Evolutionary conservation across 495 filamentous ascomycete species (phyloP), one percentile per base, ranked within the genome.

Genomic region (Clohesyomyces aquaticus): DNA sequence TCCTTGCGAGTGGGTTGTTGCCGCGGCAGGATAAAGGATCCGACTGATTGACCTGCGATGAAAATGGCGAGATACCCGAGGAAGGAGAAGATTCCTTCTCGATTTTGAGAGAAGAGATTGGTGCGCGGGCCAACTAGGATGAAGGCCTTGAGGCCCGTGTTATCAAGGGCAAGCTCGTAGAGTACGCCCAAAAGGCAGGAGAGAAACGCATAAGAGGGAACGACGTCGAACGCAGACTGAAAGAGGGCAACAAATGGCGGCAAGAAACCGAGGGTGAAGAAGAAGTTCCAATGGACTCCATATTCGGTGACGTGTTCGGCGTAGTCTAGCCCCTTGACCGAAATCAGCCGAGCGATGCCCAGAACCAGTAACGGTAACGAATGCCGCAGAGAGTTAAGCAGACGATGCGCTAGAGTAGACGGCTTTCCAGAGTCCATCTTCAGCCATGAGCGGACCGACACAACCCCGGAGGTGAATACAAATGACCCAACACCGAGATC

Each of bases 201-300:
- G 11, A 96, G 80, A 9, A 82, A 75, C 27, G 90, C 87, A 62
- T 89, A 93, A 1, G 88, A 93, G 1, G 87, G 90, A 27, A 91
- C 78, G 63, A 83, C 50, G 2, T 72, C 71, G 32, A 87, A 77
- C 9, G 82, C 72, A 0, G 87, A 84, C 63, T 93, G 88, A 55
- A 94, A 90, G 0, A 96, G 72, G n/a, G 93, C 93, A 53, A 96
- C 85, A 67, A 94, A 94, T 2, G 92, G 92, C 1, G 93, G 91
- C 29, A 99, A 76, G 25, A 97, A 84, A 3, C 87, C 93, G 11
- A 99, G 78, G 0, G 94, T 99, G 76, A 99, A 98, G 79, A 99
- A 99, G 75, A 99, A 99, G 75, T 99, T 99, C 94, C 94, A 99
- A 74, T 99, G 94, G 11, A 98, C 91, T 28, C 94, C 94, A 69